Evolutionary conservation across 352 stramenopile species (phyloP), one percentile per base, ranked within the genome.

Genomic region (Plasmopara viticola): DNA sequence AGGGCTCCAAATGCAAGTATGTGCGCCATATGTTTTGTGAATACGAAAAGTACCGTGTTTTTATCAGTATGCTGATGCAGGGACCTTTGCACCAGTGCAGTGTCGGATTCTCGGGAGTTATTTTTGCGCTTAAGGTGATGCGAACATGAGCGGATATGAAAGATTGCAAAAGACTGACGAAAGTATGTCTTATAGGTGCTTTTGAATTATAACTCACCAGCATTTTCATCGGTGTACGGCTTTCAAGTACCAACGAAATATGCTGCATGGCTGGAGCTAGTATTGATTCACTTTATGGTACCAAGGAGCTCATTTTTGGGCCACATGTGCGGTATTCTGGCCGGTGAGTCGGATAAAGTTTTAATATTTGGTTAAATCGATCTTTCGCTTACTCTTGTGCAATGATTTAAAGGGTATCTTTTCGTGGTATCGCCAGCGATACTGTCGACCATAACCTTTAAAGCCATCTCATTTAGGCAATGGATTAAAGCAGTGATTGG

Each of bases 171-270:
- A 15, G 14, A 41, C 7, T 17, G 8, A 35, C 7, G 6, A 35
- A 35, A 8, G 10, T 4, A 35, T 15, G 58, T 73, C 56, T 9
- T 39, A 14, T 62, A 91, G 74, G 82, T 95, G 18, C 60, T 95
- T 13, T 64, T 95, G 44, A 91, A 92, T 53, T 62, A 89, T 49
- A 77, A 80, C 15, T 91, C 76, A 2, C 86, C 84, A 9, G 54
- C 69, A 2, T 80, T 74, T 17, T 78, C 81, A 6, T 70, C 51
- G 0, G 50, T 95, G 0, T 80, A 87, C 48, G 78, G 75, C 25
- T 82, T 96, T 42, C 61, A 61, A 38, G 72, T 97, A 18, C 84
- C 85, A 9, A 91, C 84, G 13, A 90, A 94, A 61, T 95, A 95
- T 46, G 83, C 80, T 0, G 72, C 87, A 18, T 96, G 88, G 87